Percentiles rank a stretch among this genome's conserved stretches.
Conservation (phyloP, 2,329 filamentous ascomycete genomes). For the Beauveria caledonica region DNA sequence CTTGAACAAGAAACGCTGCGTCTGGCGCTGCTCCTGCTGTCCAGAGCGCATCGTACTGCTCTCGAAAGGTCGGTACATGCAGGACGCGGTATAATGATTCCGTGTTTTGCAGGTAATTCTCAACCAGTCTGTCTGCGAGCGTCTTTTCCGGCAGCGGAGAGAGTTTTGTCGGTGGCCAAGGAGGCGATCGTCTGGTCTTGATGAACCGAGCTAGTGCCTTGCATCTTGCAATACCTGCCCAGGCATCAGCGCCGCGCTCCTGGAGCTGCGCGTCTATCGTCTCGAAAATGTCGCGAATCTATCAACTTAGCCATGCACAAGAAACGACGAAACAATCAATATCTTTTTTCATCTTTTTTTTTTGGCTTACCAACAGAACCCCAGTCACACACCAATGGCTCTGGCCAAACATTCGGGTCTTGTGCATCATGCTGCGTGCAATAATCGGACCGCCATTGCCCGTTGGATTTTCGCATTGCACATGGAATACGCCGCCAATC, state of each 20-base stretch:
- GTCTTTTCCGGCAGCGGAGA: conserved; percentile 37
- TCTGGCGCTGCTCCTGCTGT: conserved; percentile 20
- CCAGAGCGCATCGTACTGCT: conserved; percentile 45
- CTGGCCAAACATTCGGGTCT: conserved; percentile 47
- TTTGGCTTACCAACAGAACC: conserved; percentile 33
- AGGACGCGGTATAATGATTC: conserved; percentile 42
- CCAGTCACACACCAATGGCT: conserved; percentile 47
- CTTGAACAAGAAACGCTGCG: conserved; percentile 42
- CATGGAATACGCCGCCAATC: conserved; percentile 35
- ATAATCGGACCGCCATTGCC: conserved; percentile 24
- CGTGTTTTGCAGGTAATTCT: conserved; percentile 38
- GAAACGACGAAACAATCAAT: too few species aligned
- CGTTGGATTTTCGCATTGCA: conserved; percentile 29
- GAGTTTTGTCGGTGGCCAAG: conserved; percentile 37
- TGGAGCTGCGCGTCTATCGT: conserved; percentile 32
- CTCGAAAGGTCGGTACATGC: conserved; percentile 41
- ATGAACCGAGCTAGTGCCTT: conserved; percentile 45
- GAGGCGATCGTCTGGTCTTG: conserved; percentile 38
- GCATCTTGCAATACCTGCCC: conserved; percentile 35
- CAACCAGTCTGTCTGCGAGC: conserved; percentile 38
- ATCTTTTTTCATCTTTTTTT: too few species aligned
- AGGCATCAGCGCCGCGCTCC: conserved; percentile 29
- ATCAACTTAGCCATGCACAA: conserved; percentile 10
- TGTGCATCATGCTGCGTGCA: conserved; percentile 40
- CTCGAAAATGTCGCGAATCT: conserved; percentile 37